Conservation (phyloP, 2,329 filamentous ascomycete genomes). For the Colletotrichum tanaceti region DNA sequence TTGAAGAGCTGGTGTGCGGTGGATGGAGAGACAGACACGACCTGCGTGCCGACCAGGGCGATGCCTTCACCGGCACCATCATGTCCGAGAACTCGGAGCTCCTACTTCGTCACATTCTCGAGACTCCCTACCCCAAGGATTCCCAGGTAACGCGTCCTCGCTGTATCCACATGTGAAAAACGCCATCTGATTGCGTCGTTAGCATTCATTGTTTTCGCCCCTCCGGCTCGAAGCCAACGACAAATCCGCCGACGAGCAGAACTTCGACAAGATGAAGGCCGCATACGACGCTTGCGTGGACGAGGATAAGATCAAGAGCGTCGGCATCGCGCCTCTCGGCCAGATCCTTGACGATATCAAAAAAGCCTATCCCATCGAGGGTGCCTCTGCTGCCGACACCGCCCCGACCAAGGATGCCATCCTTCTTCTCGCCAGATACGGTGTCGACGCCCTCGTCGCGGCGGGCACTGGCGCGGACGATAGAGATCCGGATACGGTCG, state of each 20-base stretch:
- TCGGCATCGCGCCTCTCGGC: constrained; percentile 67
- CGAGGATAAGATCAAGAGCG: constrained; percentile 64
- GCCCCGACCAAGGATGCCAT: constrained; percentile 55
- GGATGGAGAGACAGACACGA: constrained; percentile 74
- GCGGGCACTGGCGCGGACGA: constrained; percentile 56
- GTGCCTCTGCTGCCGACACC: constrained; percentile 47
- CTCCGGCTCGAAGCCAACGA: constrained; percentile 49
- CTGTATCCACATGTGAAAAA: constrained; percentile 24
- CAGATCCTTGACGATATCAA: constrained; percentile 61
- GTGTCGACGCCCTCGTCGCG: constrained; percentile 54
- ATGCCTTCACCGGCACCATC: constrained; percentile 68
- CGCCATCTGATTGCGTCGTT: constrained; percentile 31
- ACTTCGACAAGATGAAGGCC: constrained; percentile 74
- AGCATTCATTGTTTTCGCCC: constrained; percentile 64
- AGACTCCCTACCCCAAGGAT: constrained; percentile 63
- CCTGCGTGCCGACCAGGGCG: constrained; percentile 71
- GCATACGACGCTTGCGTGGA: constrained; percentile 76
- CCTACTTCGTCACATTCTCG: constrained; percentile 71
- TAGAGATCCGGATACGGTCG: constrained; percentile 52
- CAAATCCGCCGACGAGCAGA: constrained; percentile 65
- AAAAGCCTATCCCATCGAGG: constrained; percentile 21
- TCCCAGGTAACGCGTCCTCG: constrained; percentile 48
- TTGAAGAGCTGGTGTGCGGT: constrained; percentile 75
- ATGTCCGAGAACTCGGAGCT: constrained; percentile 71
- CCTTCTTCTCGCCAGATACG: constrained; percentile 58